Evolutionary conservation across 2,329 filamentous ascomycete genomes (phyloP).

Genomic region (Dothistroma pini): DNA sequence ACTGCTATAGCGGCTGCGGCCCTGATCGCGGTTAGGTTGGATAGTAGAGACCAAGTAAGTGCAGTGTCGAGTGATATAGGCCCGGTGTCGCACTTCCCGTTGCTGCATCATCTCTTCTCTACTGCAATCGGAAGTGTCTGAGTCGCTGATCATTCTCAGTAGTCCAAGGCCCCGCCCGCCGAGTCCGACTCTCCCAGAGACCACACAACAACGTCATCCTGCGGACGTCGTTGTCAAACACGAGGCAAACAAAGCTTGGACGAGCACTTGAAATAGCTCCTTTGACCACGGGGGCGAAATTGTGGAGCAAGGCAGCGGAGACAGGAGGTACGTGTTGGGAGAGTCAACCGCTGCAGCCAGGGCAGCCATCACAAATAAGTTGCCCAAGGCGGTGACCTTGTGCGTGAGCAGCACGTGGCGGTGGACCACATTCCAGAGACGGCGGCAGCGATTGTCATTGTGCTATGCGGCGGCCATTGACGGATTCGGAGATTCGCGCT

Average conservation of each 20-base stretch:
- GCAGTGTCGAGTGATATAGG: background rate
- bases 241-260: background rate
- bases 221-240: background rate
- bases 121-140: background rate
- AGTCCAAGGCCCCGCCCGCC: background rate
- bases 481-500: conserved; percentile 15
- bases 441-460: conserved; percentile 8
- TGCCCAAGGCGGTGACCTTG: conserved; percentile 11
- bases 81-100: background rate
- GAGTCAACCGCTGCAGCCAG: background rate
- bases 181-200: too few relatives aligned
- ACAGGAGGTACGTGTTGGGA: conserved; percentile 1
- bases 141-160: background rate
- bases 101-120: background rate
- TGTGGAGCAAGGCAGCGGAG: background rate
- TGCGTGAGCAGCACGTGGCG: conserved; percentile 21
- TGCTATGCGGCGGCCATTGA: conserved; percentile 14
- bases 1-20: background rate
- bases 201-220: background rate
- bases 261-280: background rate
- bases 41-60: background rate
- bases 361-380: conserved; percentile 7
- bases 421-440: conserved; percentile 13
- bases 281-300: background rate
- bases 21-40: background rate